Base-by-base conservation (phyloP, 116 monocot genomes). In the Iris pallida region DNA sequence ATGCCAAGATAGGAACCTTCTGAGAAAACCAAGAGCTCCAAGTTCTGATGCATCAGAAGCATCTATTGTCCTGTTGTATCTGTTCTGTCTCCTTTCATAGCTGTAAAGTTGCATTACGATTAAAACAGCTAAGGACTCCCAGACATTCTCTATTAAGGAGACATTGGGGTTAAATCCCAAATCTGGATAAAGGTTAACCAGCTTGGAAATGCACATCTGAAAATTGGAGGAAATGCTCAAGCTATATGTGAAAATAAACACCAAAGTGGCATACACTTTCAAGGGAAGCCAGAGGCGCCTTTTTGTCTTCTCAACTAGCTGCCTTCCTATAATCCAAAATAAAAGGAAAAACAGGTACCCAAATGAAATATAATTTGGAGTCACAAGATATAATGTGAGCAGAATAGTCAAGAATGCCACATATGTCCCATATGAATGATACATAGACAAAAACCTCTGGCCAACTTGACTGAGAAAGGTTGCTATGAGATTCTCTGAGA, bases 51-150 rank as follows among this genome's bases (percentile, higher is more conserved):
- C 56, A 71, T 86, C 77, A 58, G 80, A 78, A 64, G 63, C 62
- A 76, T 79, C 73, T 54, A 53, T 30, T 66, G 68, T 57, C 47
- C 20, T 42, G 57, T 43, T 80, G 20, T 78, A 54, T 40, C 61
- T 77, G 59, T 81, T 85, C 61, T 89, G 84, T 57, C 85, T 79
- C 80, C 97, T 84, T 75, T 97, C 97, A 72, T 89, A 87, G 74
- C 97, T 87, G 69, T 92, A 92, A 52, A 97, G 87, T 78, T 97
- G 90, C 97, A 97, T 97, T 16, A 97, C 97, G 55, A 80, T 78
- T 68, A 97, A 71, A 72, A 97, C 76, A 79, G 85, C 92, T 68
- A 97, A 75, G 41, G 92, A 87, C 71, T 92, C 74, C 90, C 90
- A 92, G 47, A 92, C 75, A 83, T 97, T 97, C 40, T 71, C 59